Evolutionary conservation across 2,329 filamentous ascomycete genomes (phyloP).

Genomic region (Penicillium sumatraense): DNA sequence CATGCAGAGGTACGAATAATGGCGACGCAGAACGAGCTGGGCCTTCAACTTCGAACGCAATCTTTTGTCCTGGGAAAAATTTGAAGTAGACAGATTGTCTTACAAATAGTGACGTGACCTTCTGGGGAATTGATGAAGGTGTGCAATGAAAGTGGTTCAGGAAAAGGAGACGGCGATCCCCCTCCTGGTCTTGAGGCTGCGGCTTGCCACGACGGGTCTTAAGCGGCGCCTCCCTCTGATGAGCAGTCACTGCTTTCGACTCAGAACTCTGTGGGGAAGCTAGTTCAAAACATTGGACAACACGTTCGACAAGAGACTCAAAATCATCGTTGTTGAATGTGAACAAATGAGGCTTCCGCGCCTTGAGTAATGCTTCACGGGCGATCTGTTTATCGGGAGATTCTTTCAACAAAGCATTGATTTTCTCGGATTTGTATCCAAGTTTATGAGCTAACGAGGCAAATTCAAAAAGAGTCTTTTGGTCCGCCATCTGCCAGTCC

Average conservation of each 20-base stretch:
- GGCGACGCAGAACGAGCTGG: background rate
- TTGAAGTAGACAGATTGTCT: background rate
- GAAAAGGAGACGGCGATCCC: background rate
- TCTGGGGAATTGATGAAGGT: background rate
- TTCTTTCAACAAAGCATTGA: background rate
- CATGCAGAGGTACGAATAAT: background rate
- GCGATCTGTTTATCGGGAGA: background rate
- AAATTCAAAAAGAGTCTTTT: background rate
- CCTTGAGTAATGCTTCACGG: background rate
- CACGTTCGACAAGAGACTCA: background rate
- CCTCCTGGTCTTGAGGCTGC: background rate
- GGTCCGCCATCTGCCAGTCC: background rate
- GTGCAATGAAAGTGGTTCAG: background rate
- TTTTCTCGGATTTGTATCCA: background rate
- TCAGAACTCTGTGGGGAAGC: background rate
- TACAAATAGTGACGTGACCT: background rate
- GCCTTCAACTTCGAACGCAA: background rate
- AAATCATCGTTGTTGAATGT: background rate
- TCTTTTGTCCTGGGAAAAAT: background rate
- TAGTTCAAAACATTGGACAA: background rate
- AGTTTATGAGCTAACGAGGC: background rate
- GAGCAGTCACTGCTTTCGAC: background rate
- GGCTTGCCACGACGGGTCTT: background rate
- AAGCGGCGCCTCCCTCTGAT: background rate
- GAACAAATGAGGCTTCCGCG: background rate